Evolutionary conservation across 1,284 basidiomycete genomes (phyloP).

Genomic region (Cutaneotrichosporon spelunceum): DNA sequence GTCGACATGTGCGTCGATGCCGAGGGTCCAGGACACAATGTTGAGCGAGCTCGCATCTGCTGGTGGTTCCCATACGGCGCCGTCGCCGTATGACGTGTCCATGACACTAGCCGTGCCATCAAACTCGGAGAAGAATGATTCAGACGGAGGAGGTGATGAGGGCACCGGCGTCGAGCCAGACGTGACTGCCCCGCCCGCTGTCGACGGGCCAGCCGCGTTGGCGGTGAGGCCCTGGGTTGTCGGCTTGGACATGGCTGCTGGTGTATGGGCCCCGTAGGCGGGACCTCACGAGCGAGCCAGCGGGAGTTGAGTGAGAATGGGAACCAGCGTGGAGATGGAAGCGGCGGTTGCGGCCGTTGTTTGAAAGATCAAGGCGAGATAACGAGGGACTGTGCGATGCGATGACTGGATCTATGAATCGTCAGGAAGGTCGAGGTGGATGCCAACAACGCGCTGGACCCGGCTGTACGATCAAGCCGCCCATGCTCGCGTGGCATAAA

Average conservation of each 20-base stretch:
- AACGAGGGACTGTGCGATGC: not conserved
- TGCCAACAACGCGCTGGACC: not conserved
- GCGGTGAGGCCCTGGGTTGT: slow-evolving; percentile 13
- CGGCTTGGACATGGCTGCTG: slow-evolving; percentile 31
- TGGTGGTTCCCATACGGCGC: slow-evolving; percentile 34
- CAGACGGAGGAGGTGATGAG: slow-evolving; percentile 45
- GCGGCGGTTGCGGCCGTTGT: not conserved
- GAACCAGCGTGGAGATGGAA: not conserved
- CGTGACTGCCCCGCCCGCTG: slow-evolving; percentile 2
- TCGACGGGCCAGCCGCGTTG: slow-evolving; percentile 5
- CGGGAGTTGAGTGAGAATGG: no score
- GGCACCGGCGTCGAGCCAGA: slow-evolving; percentile 28
- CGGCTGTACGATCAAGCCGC: not conserved
- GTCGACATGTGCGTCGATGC: slow-evolving; percentile 26
- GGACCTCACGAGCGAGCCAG: not conserved
- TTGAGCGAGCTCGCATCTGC: slow-evolving; percentile 35
- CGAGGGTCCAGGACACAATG: slow-evolving; percentile 45
- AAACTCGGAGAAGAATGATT: slow-evolving; percentile 46
- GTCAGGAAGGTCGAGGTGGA: not conserved
- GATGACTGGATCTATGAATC: not conserved
- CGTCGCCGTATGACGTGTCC: slow-evolving; percentile 35
- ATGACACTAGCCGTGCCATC: slow-evolving; percentile 47
- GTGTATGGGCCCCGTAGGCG: not conserved
- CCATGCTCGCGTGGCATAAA: not conserved
- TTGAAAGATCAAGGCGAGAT: not conserved